These are phyloP conservation scores for Furcasterigmium sp. DNA, from an alignment of 2,329 filamentous ascomycete species.

Conservation along the genomic window DNA sequence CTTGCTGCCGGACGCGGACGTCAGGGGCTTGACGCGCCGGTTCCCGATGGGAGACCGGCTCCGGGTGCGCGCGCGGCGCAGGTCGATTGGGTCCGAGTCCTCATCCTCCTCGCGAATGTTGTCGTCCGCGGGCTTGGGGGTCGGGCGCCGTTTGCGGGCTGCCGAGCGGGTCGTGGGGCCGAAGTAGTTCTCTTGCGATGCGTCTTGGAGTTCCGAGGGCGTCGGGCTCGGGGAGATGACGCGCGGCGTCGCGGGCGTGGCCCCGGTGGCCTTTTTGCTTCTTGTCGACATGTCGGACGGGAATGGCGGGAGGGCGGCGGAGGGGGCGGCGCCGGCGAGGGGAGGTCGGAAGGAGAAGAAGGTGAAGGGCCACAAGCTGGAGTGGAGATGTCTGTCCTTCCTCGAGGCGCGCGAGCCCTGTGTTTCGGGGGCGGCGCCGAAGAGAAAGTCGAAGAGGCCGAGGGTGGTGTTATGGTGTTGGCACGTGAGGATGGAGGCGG, in stretches of 20 bases:
- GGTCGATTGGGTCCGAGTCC: slow-evolving; percentile 33
- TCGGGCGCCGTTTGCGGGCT: slow-evolving; percentile 49
- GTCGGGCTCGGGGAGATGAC: slow-evolving; percentile 88
- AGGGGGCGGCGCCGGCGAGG: slow-evolving; percentile 50
- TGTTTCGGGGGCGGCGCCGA: slow-evolving; percentile 13
- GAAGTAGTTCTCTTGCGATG: slow-evolving; percentile 57
- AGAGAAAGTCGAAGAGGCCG: slow-evolving; percentile 16
- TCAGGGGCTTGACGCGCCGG: slow-evolving; percentile 48
- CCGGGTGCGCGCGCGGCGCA: slow-evolving; percentile 60
- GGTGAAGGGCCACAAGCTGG: slow-evolving; percentile 39
- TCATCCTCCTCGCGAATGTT: slow-evolving; percentile 39
- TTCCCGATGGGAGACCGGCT: slow-evolving; percentile 63
- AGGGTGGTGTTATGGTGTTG: slow-evolving; percentile 19
- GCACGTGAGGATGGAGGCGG: slow-evolving; percentile 27
- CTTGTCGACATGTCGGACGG: slow-evolving; percentile 47
- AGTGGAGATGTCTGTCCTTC: slow-evolving; percentile 47
- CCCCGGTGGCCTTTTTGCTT: slow-evolving; percentile 55
- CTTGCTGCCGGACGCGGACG: slow-evolving; percentile 42
- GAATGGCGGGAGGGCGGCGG: slow-evolving; percentile 56
- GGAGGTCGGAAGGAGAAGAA: slow-evolving; percentile 42
- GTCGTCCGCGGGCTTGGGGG: slow-evolving; percentile 54
- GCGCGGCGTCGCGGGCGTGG: slow-evolving; percentile 74
- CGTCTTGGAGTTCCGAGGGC: slow-evolving; percentile 51
- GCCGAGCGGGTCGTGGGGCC: slow-evolving; percentile 75
- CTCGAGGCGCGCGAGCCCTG: slow-evolving; percentile 31